Percentiles rank a stretch among this genome's conserved stretches.
Conservation (phyloP, 345 rosid genomes). For the Murraya koenigii region DNA sequence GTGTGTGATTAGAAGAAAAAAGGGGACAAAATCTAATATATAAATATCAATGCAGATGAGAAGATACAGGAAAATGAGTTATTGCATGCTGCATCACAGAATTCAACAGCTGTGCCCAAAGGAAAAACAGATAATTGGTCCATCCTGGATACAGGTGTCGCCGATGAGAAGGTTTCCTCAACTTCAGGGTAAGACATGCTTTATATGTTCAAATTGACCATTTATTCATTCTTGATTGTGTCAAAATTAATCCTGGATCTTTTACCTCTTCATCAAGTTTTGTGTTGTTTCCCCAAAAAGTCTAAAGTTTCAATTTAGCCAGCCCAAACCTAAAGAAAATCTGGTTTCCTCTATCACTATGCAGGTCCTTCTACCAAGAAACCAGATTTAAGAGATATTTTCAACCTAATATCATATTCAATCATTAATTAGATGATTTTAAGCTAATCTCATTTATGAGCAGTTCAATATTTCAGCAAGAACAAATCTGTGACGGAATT, state of each 20-base stretch:
- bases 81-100: slow-evolving; percentile 32
- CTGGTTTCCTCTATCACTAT: background rate
- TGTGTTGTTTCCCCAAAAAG: background rate
- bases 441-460: background rate
- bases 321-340: slow-evolving; percentile 4
- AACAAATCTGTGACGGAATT: background rate
- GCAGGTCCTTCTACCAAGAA: background rate
- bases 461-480: background rate
- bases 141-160: slow-evolving; percentile 19
- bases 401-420: slow-evolving; percentile 7
- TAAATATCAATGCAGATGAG: slow-evolving; percentile 47
- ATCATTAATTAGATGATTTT: background rate
- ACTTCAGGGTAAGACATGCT: slow-evolving; percentile 45
- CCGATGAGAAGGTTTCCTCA: slow-evolving; percentile 27
- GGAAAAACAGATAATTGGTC: slow-evolving; percentile 40
- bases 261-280: background rate
- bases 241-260: background rate
- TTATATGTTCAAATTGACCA: slow-evolving; percentile 4
- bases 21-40: slow-evolving; percentile 23
- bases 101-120: slow-evolving; percentile 31
- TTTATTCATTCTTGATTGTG: background rate
- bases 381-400: slow-evolving; percentile 6
- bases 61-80: slow-evolving; percentile 38
- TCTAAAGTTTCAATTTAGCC: background rate
- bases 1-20: background rate